Evolutionary conservation across 345 rosid genomes (phyloP), one percentile per base, ranked within the genome.

Genomic region (Hypericum androsaemum): DNA sequence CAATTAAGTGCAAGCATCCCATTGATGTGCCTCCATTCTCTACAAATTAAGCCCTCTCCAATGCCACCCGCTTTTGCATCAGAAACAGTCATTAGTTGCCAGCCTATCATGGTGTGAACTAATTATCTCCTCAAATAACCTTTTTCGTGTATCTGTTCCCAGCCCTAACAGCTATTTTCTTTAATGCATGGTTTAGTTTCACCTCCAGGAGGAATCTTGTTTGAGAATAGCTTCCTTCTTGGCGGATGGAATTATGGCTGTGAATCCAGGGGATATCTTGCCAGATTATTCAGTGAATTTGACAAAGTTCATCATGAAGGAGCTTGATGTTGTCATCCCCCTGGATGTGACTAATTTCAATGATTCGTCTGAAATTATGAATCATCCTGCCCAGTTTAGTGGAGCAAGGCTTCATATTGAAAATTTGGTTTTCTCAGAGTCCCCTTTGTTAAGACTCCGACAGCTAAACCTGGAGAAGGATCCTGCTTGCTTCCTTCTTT

Each of bases 181-280:
- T 3, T 43, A 7, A 15, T 58, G 60, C 38, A 50, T 77, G 64
- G 48, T 49, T 67, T 79, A 92, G 98, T 70, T 92, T 64, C 80
- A 81, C 72, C 90, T 92, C 67, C 95, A 92, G 70, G 98, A 92
- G 77, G 97, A 88, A 77, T 85, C 95, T 49, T 88, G 94, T 74
- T 74, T 92, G 69, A 85, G 98, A 68, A 88, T 92, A 67, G 68
- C 82, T 61, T 92, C 98, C 51, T 92, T 92, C 73, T 65, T 92
- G 65, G 98, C 90, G 38, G 97, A 92, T 74, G 98, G 98, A 51
- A 78, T 92, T 59, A 22, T 22, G 32, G 84, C 80, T 62, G 86
- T 92, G 56, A 81, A 77, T 64, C 85, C 86, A 11, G 87, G 94
- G 63, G 86, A 69, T 73, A 62, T 92, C 63, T 71, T 81, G 50